phyloP scores from a whole-genome alignment of 2,329 filamentous ascomycete genomes.

The Sphaerulina musiva region DNA sequence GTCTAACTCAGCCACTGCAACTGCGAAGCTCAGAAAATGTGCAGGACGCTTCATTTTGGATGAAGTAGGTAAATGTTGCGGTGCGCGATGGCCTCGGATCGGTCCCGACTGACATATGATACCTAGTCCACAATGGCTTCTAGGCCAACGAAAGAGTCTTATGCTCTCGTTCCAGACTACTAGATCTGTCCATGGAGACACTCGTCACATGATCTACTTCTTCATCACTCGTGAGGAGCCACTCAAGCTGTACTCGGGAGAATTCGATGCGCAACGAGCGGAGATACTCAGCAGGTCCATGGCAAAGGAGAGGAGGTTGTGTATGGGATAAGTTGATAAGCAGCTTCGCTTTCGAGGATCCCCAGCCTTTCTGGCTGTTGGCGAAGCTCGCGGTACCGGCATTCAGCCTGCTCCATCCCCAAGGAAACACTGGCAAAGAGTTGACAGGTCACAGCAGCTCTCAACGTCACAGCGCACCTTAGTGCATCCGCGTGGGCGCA shows the following conservation, averaged over 20 bases:
- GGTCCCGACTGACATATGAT: not conserved
- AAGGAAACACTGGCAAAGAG: too few relatives aligned
- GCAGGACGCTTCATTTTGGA: not conserved
- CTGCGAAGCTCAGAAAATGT: not conserved
- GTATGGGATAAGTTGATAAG: not conserved
- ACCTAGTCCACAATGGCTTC: constrained; percentile 2
- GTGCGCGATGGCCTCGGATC: not conserved
- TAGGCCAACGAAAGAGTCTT: not conserved
- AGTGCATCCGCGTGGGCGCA: not conserved
- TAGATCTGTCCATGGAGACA: constrained; percentile 1
- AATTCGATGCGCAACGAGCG: not conserved
- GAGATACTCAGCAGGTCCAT: not conserved
- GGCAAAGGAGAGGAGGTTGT: not conserved
- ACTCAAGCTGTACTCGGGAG: not conserved
- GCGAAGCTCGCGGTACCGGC: not conserved
- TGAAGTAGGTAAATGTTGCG: not conserved
- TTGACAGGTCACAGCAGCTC: not conserved
- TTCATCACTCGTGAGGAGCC: not conserved
- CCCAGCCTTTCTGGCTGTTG: not conserved
- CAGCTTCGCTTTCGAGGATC: not conserved
- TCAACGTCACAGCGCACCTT: not conserved
- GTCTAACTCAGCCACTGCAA: not conserved
- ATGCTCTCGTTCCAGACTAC: not conserved
- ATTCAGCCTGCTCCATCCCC: not conserved
- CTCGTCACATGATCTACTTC: constrained; percentile 6